Percentiles rank a stretch among this genome's conserved stretches.
Conservation (phyloP, 1,284 basidiomycete species). For the Takashimella tepidaria region DNA sequence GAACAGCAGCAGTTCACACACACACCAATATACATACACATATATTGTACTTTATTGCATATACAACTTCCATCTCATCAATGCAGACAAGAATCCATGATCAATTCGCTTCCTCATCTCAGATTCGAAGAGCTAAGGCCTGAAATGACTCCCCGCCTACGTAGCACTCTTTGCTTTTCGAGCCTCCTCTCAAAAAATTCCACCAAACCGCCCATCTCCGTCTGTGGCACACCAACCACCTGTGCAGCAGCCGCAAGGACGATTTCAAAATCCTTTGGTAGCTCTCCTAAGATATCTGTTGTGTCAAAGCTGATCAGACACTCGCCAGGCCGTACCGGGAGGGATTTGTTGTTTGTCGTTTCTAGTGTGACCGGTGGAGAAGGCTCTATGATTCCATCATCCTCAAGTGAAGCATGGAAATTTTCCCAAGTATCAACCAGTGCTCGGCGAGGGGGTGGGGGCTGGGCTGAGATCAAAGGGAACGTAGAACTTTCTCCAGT, state of each 20-base stretch:
- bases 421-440: conserved; percentile 18
- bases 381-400: conserved; percentile 3
- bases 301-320: conserved; percentile 24
- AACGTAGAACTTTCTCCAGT: conserved; percentile 8
- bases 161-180: conserved; percentile 8
- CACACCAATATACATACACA: too few relatives aligned
- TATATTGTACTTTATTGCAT: background rate
- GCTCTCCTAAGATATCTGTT: conserved; percentile 20
- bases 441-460: background rate
- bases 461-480: conserved; percentile 6
- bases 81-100: too few relatives aligned
- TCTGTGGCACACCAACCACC: conserved; percentile 24
- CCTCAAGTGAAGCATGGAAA: conserved; percentile 13
- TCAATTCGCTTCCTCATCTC: too few relatives aligned
- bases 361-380: background rate
- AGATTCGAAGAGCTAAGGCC: too few relatives aligned
- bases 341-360: conserved; percentile 12
- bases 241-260: conserved; percentile 26
- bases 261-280: conserved; percentile 25
- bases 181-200: conserved; percentile 33
- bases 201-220: conserved; percentile 21
- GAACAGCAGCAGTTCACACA: too few relatives aligned
- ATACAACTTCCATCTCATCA: background rate
- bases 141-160: background rate
- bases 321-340: conserved; percentile 39